These are phyloP conservation scores for Dunaliella sp. DNA, from an alignment of 139 green algal species.

Conservation along the genomic window DNA sequence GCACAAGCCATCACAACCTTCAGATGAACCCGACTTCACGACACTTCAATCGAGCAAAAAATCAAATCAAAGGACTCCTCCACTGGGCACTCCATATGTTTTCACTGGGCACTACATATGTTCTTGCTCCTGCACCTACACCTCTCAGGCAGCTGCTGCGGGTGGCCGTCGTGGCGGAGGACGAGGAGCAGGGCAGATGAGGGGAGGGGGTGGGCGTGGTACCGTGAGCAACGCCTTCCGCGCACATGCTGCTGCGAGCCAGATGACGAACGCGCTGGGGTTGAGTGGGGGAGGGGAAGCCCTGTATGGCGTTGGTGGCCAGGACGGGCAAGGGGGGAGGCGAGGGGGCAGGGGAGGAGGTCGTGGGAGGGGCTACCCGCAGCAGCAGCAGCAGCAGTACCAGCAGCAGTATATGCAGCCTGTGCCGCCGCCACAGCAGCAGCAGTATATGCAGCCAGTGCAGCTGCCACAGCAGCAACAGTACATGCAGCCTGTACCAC, in stretches of 20 bases:
- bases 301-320: background rate
- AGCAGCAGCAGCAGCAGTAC: background rate
- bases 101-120: no score
- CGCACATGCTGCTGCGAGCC: conserved; percentile 29
- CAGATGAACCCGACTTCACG: no score
- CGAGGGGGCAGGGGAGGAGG: conserved; percentile 1
- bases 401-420: conserved; percentile 5
- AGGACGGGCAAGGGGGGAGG: background rate
- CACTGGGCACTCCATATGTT: no score
- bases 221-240: conserved; percentile 15
- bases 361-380: background rate
- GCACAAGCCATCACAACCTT: no score
- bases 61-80: no score
- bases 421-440: background rate
- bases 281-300: background rate
- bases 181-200: background rate
- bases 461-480: background rate
- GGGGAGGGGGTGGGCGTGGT: background rate
- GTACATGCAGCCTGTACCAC: background rate
- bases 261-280: conserved; percentile 25
- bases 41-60: no score
- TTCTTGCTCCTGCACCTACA: no score
- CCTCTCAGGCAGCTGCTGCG: no score
- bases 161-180: background rate
- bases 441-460: background rate